Evolutionary conservation across 345 rosid species (phyloP), one percentile per base, ranked within the genome.

Genomic region (Citrus cavaleriei): DNA sequence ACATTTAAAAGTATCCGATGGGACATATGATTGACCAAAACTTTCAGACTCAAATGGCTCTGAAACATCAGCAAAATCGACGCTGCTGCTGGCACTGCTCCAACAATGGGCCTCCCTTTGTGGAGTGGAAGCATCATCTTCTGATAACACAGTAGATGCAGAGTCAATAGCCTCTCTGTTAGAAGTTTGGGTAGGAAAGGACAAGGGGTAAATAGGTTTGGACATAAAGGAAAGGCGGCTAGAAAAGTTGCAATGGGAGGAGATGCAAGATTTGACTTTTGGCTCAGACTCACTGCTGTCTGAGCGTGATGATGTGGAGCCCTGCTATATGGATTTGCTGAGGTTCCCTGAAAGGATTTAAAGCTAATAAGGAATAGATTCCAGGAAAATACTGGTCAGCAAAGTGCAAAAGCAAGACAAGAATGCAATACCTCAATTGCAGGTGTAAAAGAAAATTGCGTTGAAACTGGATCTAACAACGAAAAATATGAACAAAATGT

Each of bases 171-270:
- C 80, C 70, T 81, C 91, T 81, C 61, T 68, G 42, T 46, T 62
- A 60, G 83, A 80, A 60, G 80, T 37, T 67, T 58, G 71, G 5
- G 32, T 73, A 61, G 88, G 84, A 65, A 88, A 80, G 82, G 85
- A 84, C 85, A 90, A 61, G 66, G 94, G 86, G 69, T 90, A 88
- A 75, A 91, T 82, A 10, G 94, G 91, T 74, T 91, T 91, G 81
- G 92, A 84, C 83, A 85, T 73, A 74, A 86, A 88, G 80, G 80
- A 87, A 72, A 84, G 79, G 27, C 81, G 79, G 63, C 80, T 81
- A n/a, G 91, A 84, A 73, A 85, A 73, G 87, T 81, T 89, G 42
- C 81, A 84, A 73, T 84, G 87, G 64, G 88, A 81, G 62, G 85
- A 78, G 63, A 77, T 63, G 79, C 84, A 77, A 61, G 86, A 70